Conservation (phyloP, 192 early-diverging fungal species). For the Coemansia sp. region DNA sequence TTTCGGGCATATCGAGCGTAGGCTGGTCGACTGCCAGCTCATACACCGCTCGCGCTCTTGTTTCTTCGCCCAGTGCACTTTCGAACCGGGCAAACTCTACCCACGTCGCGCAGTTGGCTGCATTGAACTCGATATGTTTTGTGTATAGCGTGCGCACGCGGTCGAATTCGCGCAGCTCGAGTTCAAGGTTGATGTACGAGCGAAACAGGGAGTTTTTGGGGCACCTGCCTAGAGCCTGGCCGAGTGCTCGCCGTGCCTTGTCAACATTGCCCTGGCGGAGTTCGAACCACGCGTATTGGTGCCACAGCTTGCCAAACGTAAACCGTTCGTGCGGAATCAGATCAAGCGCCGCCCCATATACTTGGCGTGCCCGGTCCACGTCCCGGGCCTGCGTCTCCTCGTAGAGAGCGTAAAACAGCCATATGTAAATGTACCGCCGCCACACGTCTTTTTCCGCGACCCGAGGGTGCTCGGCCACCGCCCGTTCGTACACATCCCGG, state of each 20-base stretch:
- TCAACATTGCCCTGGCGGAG: conserved; percentile 73
- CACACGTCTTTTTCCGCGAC: conserved; percentile 90
- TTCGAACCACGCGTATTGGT: conserved; percentile 90
- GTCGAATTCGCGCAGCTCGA: conserved; percentile 92
- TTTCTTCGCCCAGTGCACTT: conserved; percentile 76
- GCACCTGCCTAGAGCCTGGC: conserved; percentile 80
- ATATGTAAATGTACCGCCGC: conserved; percentile 98
- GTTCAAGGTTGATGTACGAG: conserved; percentile 95
- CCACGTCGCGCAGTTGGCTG: conserved; percentile 90
- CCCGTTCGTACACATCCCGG: conserved; percentile 94
- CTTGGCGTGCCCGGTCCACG: conserved; percentile 71
- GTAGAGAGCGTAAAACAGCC: conserved; percentile 96
- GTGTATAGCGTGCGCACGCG: conserved; percentile 86
- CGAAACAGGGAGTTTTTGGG: conserved; percentile 90
- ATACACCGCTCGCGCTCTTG: conserved; percentile 84
- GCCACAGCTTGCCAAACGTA: conserved; percentile 98
- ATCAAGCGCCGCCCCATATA: conserved; percentile 80
- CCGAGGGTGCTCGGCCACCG: conserved; percentile 78
- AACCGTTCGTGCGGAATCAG: conserved; percentile 91
- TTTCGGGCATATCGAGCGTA: conserved; percentile 95
- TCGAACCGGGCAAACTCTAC: conserved; percentile 96
- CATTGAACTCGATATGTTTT: conserved; percentile 87
- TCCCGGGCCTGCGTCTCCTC: conserved; percentile 89
- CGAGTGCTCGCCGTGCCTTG: conserved; percentile 77
- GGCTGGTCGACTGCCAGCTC: conserved; percentile 89